Conservation (phyloP, 192 early-diverging fungal genomes). For the Mortierella alpina region DNA sequence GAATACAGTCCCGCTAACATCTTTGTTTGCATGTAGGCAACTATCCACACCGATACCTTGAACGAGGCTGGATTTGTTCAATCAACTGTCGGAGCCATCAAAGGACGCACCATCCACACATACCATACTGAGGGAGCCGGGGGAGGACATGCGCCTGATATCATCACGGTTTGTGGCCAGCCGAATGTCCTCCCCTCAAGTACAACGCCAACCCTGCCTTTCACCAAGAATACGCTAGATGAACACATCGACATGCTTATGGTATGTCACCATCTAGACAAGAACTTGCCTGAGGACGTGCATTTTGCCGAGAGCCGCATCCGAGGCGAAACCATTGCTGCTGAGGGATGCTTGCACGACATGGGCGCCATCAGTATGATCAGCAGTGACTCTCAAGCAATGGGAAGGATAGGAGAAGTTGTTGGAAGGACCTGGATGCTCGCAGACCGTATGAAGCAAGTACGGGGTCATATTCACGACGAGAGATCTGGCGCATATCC, state of each 20-base stretch:
- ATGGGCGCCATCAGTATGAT: slow-evolving; percentile 95
- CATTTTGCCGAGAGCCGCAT: slow-evolving; percentile 97
- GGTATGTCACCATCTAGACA: slow-evolving; percentile 97
- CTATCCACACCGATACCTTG: slow-evolving; percentile 96
- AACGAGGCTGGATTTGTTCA: slow-evolving; percentile 99
- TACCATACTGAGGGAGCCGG: slow-evolving; percentile 98
- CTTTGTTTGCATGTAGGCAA: slow-evolving; percentile 63
- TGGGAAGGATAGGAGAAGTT: slow-evolving; percentile 97
- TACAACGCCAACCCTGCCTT: slow-evolving; percentile 97
- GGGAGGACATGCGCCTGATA: slow-evolving; percentile 93
- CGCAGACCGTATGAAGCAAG: slow-evolving; percentile 93
- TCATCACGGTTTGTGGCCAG: slow-evolving; percentile 80
- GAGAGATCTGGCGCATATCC: slow-evolving; percentile 5
- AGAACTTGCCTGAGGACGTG: slow-evolving; percentile 94
- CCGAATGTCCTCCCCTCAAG: slow-evolving; percentile 92
- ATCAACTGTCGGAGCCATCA: slow-evolving; percentile 88
- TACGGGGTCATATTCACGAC: slow-evolving; percentile 76
- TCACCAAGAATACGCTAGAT: slow-evolving; percentile 94
- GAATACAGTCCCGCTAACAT: slow-evolving; percentile 13
- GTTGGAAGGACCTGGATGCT: slow-evolving; percentile 94
- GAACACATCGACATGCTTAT: slow-evolving; percentile 99
- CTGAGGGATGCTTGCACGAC: slow-evolving; percentile 97
- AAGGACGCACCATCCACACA: slow-evolving; percentile 92
- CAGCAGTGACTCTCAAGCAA: slow-evolving; percentile 93
- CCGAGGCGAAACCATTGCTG: slow-evolving; percentile 96